Percentiles rank a stretch among this genome's conserved stretches.
Evolutionary conservation across 2,329 filamentous ascomycete species (phyloP).

Genomic region (Scedosporium aurantiacum): DNA sequence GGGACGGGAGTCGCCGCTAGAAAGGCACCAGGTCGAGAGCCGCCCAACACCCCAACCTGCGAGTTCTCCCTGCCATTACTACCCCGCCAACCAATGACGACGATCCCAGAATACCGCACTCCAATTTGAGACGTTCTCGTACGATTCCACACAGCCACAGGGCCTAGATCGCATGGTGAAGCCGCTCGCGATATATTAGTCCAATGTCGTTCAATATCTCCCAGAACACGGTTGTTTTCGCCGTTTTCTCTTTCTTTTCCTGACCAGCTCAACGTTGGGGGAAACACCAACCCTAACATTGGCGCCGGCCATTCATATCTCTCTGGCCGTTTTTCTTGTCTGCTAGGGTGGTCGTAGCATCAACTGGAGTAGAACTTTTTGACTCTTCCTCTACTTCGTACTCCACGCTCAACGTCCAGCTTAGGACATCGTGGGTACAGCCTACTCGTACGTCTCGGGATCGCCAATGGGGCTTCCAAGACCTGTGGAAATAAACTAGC

Average conservation of each 20-base stretch:
- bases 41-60: neutral
- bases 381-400: no score
- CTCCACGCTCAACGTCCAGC: no score
- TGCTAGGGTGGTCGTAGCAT: no score
- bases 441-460: neutral
- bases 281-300: no score
- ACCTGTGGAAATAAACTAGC: neutral
- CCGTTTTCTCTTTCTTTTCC: no score
- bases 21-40: neutral
- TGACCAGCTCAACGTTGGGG: no score
- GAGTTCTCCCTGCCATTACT: neutral
- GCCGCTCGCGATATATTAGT: neutral
- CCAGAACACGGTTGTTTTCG: no score
- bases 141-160: conserved; percentile 7
- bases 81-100: neutral
- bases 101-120: neutral
- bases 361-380: no score
- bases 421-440: no score
- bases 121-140: neutral
- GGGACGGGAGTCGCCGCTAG: neutral
- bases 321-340: no score
- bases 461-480: neutral
- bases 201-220: neutral
- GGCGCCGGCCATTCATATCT: no score
- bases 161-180: conserved; percentile 1